Evolutionary conservation across 495 filamentous ascomycete genomes (phyloP).

Genomic region (Podospora conica): DNA sequence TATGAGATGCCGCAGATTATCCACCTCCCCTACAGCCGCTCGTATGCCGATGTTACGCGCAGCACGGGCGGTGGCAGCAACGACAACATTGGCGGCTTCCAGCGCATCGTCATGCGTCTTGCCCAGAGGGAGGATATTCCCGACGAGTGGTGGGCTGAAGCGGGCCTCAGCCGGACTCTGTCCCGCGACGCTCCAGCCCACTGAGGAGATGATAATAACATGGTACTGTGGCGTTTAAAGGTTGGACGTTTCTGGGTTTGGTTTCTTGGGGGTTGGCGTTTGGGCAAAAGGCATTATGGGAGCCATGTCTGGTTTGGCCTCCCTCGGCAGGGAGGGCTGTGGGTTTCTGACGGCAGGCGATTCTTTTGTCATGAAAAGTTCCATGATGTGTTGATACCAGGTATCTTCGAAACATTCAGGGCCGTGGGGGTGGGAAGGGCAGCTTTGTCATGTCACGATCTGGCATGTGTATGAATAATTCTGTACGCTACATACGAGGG

Average conservation of each 20-base stretch:
- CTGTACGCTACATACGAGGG: conserved; percentile 2
- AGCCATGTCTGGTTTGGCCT: neutral
- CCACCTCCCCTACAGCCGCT: conserved; percentile 15
- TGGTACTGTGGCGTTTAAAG: neutral
- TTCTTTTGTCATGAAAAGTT: neutral
- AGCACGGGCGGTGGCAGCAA: conserved; percentile 9
- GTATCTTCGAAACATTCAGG: neutral
- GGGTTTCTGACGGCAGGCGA: neutral
- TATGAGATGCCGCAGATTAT: conserved; percentile 20
- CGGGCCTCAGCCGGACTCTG: conserved; percentile 57
- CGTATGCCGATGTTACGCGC: conserved; percentile 33
- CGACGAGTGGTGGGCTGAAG: conserved; percentile 71
- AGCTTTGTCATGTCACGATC: neutral
- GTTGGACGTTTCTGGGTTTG: neutral
- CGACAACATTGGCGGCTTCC: conserved; percentile 54
- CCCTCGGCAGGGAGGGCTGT: neutral
- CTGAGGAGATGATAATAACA: conserved; percentile 11
- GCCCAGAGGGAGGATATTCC: conserved; percentile 63
- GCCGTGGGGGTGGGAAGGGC: neutral
- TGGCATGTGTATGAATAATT: conserved; percentile 16
- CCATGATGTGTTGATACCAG: neutral
- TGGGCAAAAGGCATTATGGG: neutral
- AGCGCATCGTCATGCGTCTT: conserved; percentile 59
- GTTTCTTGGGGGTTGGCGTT: neutral
- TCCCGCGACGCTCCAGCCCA: conserved; percentile 35